Percentiles rank a stretch among this genome's conserved stretches.
Conservation (phyloP, 1,284 basidiomycete genomes). For the Microbotryomycetes sp. region DNA sequence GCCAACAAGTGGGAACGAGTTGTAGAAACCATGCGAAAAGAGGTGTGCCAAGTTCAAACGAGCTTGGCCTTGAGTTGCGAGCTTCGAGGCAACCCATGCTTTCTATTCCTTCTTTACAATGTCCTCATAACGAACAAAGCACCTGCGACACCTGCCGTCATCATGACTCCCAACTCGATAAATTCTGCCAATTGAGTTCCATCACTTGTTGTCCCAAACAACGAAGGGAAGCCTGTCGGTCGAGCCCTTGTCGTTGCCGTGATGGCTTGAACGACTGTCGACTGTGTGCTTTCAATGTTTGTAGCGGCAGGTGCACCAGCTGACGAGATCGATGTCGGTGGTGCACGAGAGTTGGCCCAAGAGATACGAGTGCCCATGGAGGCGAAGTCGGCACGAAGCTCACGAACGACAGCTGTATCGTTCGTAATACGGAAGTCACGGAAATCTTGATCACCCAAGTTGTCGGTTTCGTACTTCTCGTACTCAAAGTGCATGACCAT, state of each 20-base stretch:
- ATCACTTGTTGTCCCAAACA: conserved; percentile 29
- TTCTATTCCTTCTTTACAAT: conserved; percentile 6
- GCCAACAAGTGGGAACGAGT: too few relatives aligned
- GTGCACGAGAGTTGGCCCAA: conserved; percentile 26
- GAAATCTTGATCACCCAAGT: conserved; percentile 28
- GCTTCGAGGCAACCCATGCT: not conserved
- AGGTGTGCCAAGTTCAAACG: too few relatives aligned
- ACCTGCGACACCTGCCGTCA: conserved; percentile 21
- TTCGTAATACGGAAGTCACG: conserved; percentile 38
- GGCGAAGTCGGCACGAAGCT: conserved; percentile 26
- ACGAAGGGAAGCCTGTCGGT: conserved; percentile 29
- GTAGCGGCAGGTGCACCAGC: conserved; percentile 25
- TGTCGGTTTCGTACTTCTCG: conserved; percentile 34
- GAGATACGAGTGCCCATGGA: conserved; percentile 25
- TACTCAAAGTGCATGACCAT: conserved; percentile 39
- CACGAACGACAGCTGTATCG: conserved; percentile 22
- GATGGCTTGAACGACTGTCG: conserved; percentile 22
- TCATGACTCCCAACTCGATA: conserved; percentile 25
- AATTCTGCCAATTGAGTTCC: conserved; percentile 23
- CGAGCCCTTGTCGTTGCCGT: conserved; percentile 28
- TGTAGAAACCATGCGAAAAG: too few relatives aligned
- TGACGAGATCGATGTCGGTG: conserved; percentile 27
- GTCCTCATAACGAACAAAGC: conserved; percentile 29
- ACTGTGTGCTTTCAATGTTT: conserved; percentile 17
- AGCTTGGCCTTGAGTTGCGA: too few relatives aligned